Percentiles rank a stretch among this genome's conserved stretches.
Conservation (phyloP, 371 early-diverging fungal species). For the Mortierella sp. region DNA sequence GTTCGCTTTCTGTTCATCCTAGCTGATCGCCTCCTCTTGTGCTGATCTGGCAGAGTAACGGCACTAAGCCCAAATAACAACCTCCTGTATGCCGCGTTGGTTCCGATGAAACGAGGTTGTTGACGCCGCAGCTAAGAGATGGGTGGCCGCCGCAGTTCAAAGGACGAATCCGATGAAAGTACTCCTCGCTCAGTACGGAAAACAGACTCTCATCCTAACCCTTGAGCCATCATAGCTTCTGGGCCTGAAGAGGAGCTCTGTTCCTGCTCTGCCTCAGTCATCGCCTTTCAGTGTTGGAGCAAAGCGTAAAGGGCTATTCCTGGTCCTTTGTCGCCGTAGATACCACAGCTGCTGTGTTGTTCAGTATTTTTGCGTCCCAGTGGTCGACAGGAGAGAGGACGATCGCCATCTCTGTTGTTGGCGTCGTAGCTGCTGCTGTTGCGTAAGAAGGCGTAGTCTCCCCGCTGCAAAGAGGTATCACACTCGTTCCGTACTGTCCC, state of each 20-base stretch:
- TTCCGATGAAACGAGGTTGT: background rate
- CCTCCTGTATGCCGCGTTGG: background rate
- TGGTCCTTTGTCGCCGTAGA: background rate
- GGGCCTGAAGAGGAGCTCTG: background rate
- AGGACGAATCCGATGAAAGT: background rate
- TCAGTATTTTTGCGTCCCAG: background rate
- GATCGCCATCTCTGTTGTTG: background rate
- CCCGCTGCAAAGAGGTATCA: background rate
- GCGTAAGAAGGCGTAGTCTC: background rate
- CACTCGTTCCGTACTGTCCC: no score
- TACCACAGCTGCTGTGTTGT: background rate
- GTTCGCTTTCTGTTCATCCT: background rate
- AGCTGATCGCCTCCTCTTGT: background rate
- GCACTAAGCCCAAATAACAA: background rate
- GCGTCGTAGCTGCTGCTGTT: background rate
- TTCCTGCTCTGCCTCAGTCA: background rate
- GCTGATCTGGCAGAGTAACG: background rate
- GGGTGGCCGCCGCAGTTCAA: background rate
- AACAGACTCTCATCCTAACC: background rate
- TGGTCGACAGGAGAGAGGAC: background rate
- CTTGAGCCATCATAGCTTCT: constrained; percentile 1
- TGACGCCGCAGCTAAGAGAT: background rate
- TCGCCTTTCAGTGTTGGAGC: background rate
- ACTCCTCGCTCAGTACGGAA: background rate
- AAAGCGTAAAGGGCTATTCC: background rate